These are phyloP conservation scores for Balansia obtecta DNA, from an alignment of 2,329 filamentous ascomycete genomes.

Conservation along the genomic window DNA sequence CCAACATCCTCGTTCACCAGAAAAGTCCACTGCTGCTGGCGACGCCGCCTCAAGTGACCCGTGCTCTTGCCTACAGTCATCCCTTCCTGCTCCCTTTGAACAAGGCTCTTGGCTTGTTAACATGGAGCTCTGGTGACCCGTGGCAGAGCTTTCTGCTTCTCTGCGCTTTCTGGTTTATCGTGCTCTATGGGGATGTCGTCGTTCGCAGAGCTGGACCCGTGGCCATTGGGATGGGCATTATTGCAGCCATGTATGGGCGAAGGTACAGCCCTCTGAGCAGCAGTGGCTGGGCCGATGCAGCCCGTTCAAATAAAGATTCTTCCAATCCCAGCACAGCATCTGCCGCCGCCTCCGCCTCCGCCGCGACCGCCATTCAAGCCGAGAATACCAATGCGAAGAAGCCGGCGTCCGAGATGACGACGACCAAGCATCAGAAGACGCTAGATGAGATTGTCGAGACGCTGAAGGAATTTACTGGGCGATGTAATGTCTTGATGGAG, in stretches of 20 bases:
- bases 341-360: slow-evolving; percentile 10
- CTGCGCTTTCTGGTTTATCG: slow-evolving; percentile 70
- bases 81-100: slow-evolving; percentile 87
- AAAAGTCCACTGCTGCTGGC: slow-evolving; percentile 88
- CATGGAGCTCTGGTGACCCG: slow-evolving; percentile 86
- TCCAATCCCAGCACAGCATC: slow-evolving; percentile 9
- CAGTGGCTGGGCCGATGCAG: slow-evolving; percentile 54
- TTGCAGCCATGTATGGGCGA: slow-evolving; percentile 83
- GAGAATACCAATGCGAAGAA: slow-evolving; percentile 16
- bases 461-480: slow-evolving; percentile 74
- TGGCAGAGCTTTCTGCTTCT: slow-evolving; percentile 96
- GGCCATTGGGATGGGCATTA: slow-evolving; percentile 65
- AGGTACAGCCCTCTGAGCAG: slow-evolving; percentile 85
- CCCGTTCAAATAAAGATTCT: slow-evolving; percentile 19
- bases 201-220: slow-evolving; percentile 73
- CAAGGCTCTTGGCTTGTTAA: slow-evolving; percentile 70
- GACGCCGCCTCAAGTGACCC: slow-evolving; percentile 87
- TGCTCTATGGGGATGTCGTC: slow-evolving; percentile 77
- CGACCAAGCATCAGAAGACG: slow-evolving; percentile 77
- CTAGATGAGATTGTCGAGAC: slow-evolving; percentile 96
- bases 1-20: slow-evolving; percentile 89
- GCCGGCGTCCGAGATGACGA: slow-evolving; percentile 42
- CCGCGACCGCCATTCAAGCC: slow-evolving; percentile 7
- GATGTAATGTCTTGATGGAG: slow-evolving; percentile 86
- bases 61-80: slow-evolving; percentile 89